Conservation (phyloP, 176 grass and related monocot species). For the Oryza rufipogon region DNA sequence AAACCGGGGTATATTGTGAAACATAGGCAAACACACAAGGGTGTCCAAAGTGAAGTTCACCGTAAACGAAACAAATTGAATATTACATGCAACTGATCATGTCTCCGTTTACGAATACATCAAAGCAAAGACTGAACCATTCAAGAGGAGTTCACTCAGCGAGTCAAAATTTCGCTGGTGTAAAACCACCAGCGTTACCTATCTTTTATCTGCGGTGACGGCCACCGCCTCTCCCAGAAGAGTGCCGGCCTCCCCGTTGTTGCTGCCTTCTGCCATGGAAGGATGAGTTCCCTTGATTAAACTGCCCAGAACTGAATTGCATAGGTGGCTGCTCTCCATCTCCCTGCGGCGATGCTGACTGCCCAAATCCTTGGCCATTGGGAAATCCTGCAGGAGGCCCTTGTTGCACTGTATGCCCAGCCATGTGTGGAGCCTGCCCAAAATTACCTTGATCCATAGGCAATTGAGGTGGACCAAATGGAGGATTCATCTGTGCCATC, state of each 20-base stretch:
- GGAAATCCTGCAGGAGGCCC: slow-evolving; percentile 32
- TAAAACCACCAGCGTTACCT: not conserved
- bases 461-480: slow-evolving; percentile 29
- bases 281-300: slow-evolving; percentile 54
- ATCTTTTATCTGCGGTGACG: slow-evolving; percentile 36
- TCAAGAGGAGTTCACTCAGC: not conserved
- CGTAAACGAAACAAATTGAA: not conserved
- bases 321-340: slow-evolving; percentile 23
- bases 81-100: not conserved
- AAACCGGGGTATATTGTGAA: not conserved
- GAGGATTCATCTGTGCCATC: slow-evolving; percentile 15
- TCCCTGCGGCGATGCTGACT: not conserved
- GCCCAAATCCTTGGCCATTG: slow-evolving; percentile 41
- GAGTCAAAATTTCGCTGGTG: slow-evolving; percentile 30
- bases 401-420: slow-evolving; percentile 35
- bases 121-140: not conserved
- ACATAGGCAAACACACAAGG: not conserved
- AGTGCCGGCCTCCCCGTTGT: slow-evolving; percentile 57
- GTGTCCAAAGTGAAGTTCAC: not conserved
- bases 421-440: slow-evolving; percentile 38
- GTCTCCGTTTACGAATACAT: slow-evolving; percentile 7
- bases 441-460: slow-evolving; percentile 48
- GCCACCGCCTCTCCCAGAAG: slow-evolving; percentile 52
- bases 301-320: slow-evolving; percentile 48
- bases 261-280: slow-evolving; percentile 52